A percentile compares a stretch with the other conserved stretches of the same genome.
Evolutionary conservation across 495 filamentous ascomycete genomes (phyloP).

Genomic region (Thermothielavioides terrestris): DNA sequence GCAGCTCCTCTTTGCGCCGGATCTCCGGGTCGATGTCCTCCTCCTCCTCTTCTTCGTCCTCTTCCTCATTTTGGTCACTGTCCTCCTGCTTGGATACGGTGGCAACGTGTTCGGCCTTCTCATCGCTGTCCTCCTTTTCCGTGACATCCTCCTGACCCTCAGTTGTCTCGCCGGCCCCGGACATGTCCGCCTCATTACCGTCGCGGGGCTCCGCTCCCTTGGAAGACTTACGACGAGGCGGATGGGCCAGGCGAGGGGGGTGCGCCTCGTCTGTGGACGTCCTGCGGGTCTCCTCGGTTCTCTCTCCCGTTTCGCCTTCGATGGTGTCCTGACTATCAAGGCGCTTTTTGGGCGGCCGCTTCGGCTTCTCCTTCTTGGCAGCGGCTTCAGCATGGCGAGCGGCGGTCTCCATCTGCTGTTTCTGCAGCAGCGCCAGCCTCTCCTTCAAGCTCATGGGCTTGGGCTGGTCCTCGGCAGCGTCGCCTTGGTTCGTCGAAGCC

Average conservation of each 20-base stretch:
- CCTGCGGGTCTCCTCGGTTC: slow-evolving; percentile 49
- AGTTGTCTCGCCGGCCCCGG: slow-evolving; percentile 70
- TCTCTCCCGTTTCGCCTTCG: slow-evolving; percentile 34
- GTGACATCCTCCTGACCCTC: slow-evolving; percentile 73
- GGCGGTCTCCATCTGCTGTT: slow-evolving; percentile 84
- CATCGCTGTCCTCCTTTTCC: slow-evolving; percentile 66
- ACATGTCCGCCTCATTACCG: slow-evolving; percentile 85
- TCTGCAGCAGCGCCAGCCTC: slow-evolving; percentile 84
- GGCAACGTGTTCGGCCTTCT: slow-evolving; percentile 32
- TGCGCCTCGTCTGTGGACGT: slow-evolving; percentile 50
- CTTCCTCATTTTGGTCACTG: slow-evolving; percentile 41
- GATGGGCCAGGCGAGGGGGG: slow-evolving; percentile 36
- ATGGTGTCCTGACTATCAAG: slow-evolving; percentile 48
- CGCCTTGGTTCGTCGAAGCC: slow-evolving; percentile 25
- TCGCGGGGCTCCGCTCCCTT: slow-evolving; percentile 50
- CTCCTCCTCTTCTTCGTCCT: slow-evolving; percentile 69
- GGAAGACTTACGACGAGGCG: slow-evolving; percentile 46
- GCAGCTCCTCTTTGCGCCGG: slow-evolving; percentile 75
- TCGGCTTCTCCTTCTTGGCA: slow-evolving; percentile 84
- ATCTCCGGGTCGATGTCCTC: slow-evolving; percentile 90
- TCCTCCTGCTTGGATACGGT: slow-evolving; percentile 30
- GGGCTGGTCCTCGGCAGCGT: slow-evolving; percentile 61
- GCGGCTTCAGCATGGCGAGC: slow-evolving; percentile 66
- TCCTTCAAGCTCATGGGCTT: slow-evolving; percentile 92
- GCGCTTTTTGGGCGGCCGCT: slow-evolving; percentile 69